phyloP scores from a whole-genome alignment of 2,329 filamentous ascomycete genomes.

The Paecilomyces niveus region DNA sequence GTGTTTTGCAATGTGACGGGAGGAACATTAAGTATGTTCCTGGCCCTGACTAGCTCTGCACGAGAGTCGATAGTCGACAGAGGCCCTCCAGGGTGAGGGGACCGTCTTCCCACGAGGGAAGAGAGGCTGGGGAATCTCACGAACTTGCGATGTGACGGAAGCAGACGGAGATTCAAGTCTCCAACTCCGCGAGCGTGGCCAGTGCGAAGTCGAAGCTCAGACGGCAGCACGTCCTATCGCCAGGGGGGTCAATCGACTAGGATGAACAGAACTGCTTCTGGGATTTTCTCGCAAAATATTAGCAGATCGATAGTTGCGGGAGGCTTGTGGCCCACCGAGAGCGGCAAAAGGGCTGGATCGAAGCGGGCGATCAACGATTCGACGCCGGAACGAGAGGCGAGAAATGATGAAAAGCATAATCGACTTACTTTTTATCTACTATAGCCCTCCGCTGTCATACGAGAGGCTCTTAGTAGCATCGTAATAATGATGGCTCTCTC shows the following conservation, averaged over 20 bases:
- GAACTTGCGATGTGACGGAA: not conserved
- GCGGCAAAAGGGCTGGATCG: slow-evolving; percentile 1
- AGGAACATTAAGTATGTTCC: not conserved
- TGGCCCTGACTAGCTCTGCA: not conserved
- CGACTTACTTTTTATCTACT: not conserved
- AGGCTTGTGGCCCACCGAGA: slow-evolving; percentile 8
- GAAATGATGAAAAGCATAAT: not conserved
- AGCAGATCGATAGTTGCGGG: slow-evolving; percentile 58
- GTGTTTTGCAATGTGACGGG: not conserved
- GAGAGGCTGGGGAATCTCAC: not conserved
- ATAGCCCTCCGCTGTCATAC: not conserved
- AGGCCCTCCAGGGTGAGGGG: not conserved
- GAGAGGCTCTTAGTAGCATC: not conserved
- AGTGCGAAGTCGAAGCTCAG: not conserved
- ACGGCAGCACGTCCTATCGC: not conserved
- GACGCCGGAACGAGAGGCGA: not conserved
- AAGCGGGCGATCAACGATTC: not conserved
- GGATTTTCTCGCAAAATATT: slow-evolving; percentile 26
- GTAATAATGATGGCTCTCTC: not conserved
- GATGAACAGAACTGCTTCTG: slow-evolving; percentile 48
- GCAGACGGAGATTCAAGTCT: not conserved
- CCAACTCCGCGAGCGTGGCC: not conserved
- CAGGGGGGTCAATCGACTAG: slow-evolving; percentile 2
- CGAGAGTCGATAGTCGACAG: not conserved
- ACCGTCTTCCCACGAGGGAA: not conserved